Evolutionary conservation across 2,329 filamentous ascomycete genomes (phyloP).

Genomic region (Ascochyta fabae): DNA sequence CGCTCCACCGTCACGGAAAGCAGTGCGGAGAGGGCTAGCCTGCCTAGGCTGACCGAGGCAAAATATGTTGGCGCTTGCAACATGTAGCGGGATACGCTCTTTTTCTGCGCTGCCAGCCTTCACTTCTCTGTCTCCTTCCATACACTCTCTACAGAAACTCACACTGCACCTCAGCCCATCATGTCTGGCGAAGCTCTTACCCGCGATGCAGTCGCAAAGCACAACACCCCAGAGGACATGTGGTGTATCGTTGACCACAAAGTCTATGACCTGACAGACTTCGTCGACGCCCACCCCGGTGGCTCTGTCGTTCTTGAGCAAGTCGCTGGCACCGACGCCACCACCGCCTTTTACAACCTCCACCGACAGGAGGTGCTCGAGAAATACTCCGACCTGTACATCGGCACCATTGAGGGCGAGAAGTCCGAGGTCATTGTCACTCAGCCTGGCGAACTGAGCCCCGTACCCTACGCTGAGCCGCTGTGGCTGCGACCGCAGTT

Average conservation of each 20-base stretch:
- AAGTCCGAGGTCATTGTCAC: conserved; percentile 74
- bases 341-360: conserved; percentile 86
- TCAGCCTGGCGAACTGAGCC: conserved; percentile 72
- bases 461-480: conserved; percentile 84
- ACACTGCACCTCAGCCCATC: conserved; percentile 9
- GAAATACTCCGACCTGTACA: conserved; percentile 76
- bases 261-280: conserved; percentile 87
- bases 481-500: conserved; percentile 80
- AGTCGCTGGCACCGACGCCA: conserved; percentile 82
- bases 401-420: conserved; percentile 79
- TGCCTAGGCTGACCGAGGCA: conserved; percentile 25
- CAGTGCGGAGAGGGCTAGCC: conserved; percentile 27
- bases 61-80: conserved; percentile 11
- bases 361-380: conserved; percentile 88
- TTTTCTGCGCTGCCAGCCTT: background rate
- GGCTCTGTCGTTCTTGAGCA: conserved; percentile 81
- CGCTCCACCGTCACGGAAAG: conserved; percentile 22
- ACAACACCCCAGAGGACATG: conserved; percentile 76
- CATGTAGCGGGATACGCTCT: conserved; percentile 15
- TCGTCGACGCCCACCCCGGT: conserved; percentile 83
- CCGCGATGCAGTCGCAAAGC: conserved; percentile 71
- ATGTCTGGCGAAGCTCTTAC: conserved; percentile 51
- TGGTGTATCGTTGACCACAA: conserved; percentile 88
- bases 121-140: background rate
- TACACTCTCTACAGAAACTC: background rate